phyloP scores from a whole-genome alignment of 352 stramenopile species.

The Phytophthora sojae region DNA sequence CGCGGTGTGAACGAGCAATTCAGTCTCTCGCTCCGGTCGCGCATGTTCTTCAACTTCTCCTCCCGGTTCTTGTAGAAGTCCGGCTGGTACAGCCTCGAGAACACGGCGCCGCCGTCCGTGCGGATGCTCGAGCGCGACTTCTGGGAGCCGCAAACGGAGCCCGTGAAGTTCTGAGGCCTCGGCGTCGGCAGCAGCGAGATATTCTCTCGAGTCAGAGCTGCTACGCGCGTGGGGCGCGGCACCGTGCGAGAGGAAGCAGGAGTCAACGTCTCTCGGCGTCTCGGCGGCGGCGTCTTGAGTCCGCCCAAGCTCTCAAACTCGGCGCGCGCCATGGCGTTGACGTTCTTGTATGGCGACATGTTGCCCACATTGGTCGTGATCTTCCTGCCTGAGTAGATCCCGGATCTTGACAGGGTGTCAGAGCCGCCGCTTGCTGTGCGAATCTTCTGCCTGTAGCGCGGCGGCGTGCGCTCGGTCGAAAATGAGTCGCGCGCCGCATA shows the following conservation, averaged over 20 bases:
- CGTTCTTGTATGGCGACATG: slow-evolving; percentile 46
- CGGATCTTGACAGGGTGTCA: slow-evolving; percentile 34
- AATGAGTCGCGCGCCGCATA: slow-evolving; percentile 31
- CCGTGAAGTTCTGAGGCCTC: slow-evolving; percentile 47
- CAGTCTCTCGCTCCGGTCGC: slow-evolving; percentile 73
- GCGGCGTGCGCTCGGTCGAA: slow-evolving; percentile 26
- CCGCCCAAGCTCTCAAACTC: slow-evolving; percentile 28
- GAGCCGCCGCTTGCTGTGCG: slow-evolving; percentile 25
- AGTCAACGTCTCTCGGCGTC: slow-evolving; percentile 28
- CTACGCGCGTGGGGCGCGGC: slow-evolving; percentile 56
- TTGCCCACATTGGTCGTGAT: slow-evolving; percentile 29
- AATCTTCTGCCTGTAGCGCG: slow-evolving; percentile 33
- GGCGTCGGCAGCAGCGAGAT: slow-evolving; percentile 76
- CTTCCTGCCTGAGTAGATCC: slow-evolving; percentile 41
- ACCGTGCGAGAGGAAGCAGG: slow-evolving; percentile 31
- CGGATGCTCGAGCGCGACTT: slow-evolving; percentile 76
- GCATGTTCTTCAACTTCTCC: slow-evolving; percentile 67
- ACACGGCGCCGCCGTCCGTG: slow-evolving; percentile 83
- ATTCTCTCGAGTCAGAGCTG: slow-evolving; percentile 80
- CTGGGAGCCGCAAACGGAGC: slow-evolving; percentile 76
- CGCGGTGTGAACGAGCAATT: slow-evolving; percentile 71
- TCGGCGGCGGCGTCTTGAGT: slow-evolving; percentile 49
- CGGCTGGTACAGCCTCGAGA: slow-evolving; percentile 85
- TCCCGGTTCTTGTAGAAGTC: slow-evolving; percentile 86
- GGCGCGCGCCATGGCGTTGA: slow-evolving; percentile 15